These are phyloP conservation scores for Phaeophleospora eucalypticola DNA, from an alignment of 2,329 filamentous ascomycete species.

Conservation along the genomic window DNA sequence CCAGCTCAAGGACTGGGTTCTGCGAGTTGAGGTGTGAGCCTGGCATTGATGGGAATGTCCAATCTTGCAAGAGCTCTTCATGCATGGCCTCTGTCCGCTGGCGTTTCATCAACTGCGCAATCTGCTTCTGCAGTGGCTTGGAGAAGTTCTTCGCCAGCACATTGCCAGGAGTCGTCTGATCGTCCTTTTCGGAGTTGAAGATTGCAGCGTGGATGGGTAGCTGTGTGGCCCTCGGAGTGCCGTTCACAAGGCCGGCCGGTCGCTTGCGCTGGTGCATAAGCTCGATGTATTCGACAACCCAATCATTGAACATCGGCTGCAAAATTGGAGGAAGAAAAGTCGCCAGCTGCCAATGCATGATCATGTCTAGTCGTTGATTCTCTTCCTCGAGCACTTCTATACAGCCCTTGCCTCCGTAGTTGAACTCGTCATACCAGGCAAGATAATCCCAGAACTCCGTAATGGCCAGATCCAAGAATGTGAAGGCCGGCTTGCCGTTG, in stretches of 20 bases:
- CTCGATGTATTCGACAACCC: constrained; percentile 91
- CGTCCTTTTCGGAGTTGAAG: constrained; percentile 54
- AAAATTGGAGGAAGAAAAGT: constrained; percentile 79
- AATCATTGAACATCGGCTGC: constrained; percentile 82
- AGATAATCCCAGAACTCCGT: constrained; percentile 99
- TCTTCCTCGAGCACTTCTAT: constrained; percentile 72
- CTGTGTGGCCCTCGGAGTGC: constrained; percentile 55
- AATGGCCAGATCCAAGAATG: constrained; percentile 95
- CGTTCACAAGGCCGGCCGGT: constrained; percentile 45
- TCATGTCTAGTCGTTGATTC: constrained; percentile 75
- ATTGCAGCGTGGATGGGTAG: constrained; percentile 55
- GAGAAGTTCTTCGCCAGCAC: constrained; percentile 80
- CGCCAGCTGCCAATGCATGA: constrained; percentile 98
- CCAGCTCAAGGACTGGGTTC: constrained; percentile 82
- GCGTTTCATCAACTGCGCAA: constrained; percentile 72
- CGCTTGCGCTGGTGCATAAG: constrained; percentile 87
- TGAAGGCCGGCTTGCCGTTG: constrained; percentile 89
- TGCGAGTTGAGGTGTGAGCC: constrained; percentile 61
- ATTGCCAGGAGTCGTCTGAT: constrained; percentile 53
- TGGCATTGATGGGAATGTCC: constrained; percentile 76
- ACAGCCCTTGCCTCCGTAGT: constrained; percentile 93
- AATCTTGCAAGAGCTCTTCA: constrained; percentile 80
- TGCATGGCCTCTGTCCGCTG: constrained; percentile 88
- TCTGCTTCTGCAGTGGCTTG: constrained; percentile 84
- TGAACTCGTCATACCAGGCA: constrained; percentile 98